A percentile compares a stretch with the other conserved stretches of the same genome.
phyloP scores from a whole-genome alignment of 768 basidiomycete species.

The Suillus decipiens region DNA sequence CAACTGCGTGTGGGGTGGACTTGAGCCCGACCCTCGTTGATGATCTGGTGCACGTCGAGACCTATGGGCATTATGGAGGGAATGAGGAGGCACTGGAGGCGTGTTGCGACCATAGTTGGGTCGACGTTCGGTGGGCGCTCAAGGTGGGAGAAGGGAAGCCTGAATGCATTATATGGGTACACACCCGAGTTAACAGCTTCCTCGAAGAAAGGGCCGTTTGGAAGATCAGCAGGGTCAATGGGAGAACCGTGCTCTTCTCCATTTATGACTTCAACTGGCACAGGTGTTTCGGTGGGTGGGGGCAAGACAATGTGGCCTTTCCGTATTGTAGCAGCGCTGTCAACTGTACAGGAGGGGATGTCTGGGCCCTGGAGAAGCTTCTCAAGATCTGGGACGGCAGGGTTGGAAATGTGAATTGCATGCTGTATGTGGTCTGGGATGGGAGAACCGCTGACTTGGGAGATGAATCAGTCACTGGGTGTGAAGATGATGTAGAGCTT shows the following conservation, averaged over 20 bases:
- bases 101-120: constrained; percentile 65
- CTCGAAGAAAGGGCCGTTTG: constrained; percentile 77
- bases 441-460: constrained; percentile 61
- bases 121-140: constrained; percentile 63
- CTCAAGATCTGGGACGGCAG: constrained; percentile 62
- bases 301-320: constrained; percentile 45
- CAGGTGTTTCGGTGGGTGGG: constrained; percentile 22
- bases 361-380: constrained; percentile 64
- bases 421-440: constrained; percentile 71
- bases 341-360: constrained; percentile 62
- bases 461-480: too few relatives aligned
- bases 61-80: constrained; percentile 91
- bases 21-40: too few relatives aligned
- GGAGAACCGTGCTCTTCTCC: constrained; percentile 54
- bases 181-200: constrained; percentile 78
- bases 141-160: constrained; percentile 80
- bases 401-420: constrained; percentile 65
- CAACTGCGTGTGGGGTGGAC: too few relatives aligned
- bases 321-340: constrained; percentile 73
- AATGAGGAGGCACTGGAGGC: constrained; percentile 77
- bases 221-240: constrained; percentile 58
- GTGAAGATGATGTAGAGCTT: too few relatives aligned
- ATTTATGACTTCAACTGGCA: constrained; percentile 39
- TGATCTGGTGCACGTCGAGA: constrained; percentile 87
- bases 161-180: constrained; percentile 91